These are phyloP conservation scores for Citrus mangshanensis DNA, from an alignment of 345 rosid species.

Conservation along the genomic window DNA sequence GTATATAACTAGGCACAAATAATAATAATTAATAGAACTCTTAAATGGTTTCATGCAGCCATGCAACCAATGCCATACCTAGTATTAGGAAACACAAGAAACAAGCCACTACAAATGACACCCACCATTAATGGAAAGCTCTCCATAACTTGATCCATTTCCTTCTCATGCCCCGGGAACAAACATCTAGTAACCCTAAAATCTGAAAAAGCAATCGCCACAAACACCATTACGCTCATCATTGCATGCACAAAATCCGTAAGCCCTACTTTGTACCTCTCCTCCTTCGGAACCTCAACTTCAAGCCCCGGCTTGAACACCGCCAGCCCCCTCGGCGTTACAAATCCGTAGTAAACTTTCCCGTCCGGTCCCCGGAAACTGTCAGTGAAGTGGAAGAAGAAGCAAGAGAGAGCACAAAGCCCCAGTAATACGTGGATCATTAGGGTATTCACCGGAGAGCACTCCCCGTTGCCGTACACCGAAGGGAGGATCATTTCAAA, in stretches of 20 bases:
- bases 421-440: conserved; percentile 53
- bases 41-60: conserved; percentile 29
- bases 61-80: conserved; percentile 69
- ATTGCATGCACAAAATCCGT: conserved; percentile 67
- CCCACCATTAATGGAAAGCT: conserved; percentile 82
- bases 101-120: conserved; percentile 62
- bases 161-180: conserved; percentile 64
- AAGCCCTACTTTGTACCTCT: conserved; percentile 50
- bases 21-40: neutral
- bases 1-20: no score
- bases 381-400: conserved; percentile 76
- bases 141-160: conserved; percentile 82
- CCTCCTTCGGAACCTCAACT: conserved; percentile 45
- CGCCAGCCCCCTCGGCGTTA: conserved; percentile 60
- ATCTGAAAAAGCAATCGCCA: conserved; percentile 71
- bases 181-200: conserved; percentile 55
- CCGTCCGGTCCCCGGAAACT: conserved; percentile 63
- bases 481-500: conserved; percentile 83
- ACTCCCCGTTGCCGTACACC: conserved; percentile 48
- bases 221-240: conserved; percentile 73
- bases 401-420: conserved; percentile 64
- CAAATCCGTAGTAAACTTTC: conserved; percentile 67
- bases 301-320: conserved; percentile 64
- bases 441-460: conserved; percentile 49
- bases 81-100: conserved; percentile 65